A percentile compares a stretch with the other conserved stretches of the same genome.
phyloP scores from a whole-genome alignment of 2,329 filamentous ascomycete genomes.

The Neopestalotiopsis clavispora region DNA sequence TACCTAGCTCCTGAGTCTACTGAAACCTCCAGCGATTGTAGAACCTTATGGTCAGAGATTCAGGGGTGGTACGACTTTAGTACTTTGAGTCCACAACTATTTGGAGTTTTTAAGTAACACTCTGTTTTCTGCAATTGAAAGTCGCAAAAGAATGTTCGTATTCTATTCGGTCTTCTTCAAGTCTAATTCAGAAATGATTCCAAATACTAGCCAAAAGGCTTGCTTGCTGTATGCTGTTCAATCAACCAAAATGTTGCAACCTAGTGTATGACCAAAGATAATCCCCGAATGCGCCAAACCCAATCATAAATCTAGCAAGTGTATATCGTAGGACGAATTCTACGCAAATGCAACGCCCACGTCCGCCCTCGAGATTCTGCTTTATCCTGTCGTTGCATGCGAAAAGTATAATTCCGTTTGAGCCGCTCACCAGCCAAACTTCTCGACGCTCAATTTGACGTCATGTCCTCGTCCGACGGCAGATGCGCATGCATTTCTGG shows the following conservation, averaged over 20 bases:
- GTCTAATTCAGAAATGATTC: too few relatives aligned
- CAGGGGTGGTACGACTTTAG: background rate
- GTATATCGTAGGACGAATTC: background rate
- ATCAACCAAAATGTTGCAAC: background rate
- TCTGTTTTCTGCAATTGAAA: too few relatives aligned
- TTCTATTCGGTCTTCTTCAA: too few relatives aligned
- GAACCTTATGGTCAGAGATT: background rate
- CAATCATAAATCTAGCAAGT: background rate
- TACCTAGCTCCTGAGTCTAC: background rate
- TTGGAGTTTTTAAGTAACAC: background rate
- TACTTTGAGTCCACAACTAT: background rate
- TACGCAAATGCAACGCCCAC: background rate
- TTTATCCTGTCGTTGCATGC: background rate
- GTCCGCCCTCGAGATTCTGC: background rate
- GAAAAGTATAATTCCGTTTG: background rate
- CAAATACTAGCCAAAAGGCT: background rate
- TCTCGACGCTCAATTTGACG: slow-evolving; percentile 64
- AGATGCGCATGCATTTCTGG: slow-evolving; percentile 61
- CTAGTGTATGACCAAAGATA: background rate
- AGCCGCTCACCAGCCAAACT: slow-evolving; percentile 66
- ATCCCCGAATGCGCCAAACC: background rate
- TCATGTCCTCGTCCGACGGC: slow-evolving; percentile 52
- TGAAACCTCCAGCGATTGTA: background rate
- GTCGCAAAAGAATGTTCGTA: too few relatives aligned
- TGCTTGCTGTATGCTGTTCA: background rate